These are phyloP conservation scores for Coemansia sp. DNA, from an alignment of 192 early-diverging fungal genomes.

Conservation along the genomic window DNA sequence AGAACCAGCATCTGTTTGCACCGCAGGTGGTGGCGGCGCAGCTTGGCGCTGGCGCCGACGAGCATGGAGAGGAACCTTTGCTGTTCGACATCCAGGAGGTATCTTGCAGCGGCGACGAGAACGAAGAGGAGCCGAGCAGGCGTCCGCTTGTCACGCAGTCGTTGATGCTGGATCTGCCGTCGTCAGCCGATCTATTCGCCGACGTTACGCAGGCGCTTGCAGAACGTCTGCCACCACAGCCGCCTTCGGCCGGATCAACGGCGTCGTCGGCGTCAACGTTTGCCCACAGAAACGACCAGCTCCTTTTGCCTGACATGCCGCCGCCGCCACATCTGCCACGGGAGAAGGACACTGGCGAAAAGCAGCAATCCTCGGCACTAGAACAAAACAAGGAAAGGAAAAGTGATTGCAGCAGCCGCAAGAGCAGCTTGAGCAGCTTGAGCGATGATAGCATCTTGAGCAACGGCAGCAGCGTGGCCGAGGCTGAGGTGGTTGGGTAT, in stretches of 20 bases:
- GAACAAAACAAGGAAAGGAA: background rate
- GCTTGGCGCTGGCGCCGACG: background rate
- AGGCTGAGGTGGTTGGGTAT: background rate
- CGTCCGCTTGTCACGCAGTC: constrained; percentile 16
- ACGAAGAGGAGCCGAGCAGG: background rate
- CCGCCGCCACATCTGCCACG: background rate
- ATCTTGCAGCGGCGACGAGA: background rate
- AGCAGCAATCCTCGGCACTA: background rate
- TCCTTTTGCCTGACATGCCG: constrained; percentile 14
- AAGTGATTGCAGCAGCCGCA: background rate
- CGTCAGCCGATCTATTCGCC: constrained; percentile 35
- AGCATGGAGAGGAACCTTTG: constrained; percentile 2
- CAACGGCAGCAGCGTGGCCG: constrained; percentile 4
- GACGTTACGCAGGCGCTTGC: constrained; percentile 49
- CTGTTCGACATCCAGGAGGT: constrained; percentile 8
- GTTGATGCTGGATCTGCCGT: constrained; percentile 40
- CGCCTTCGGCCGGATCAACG: constrained; percentile 27
- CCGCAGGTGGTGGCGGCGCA: constrained; percentile 15
- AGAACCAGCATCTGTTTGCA: constrained; percentile 51
- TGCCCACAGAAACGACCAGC: constrained; percentile 12
- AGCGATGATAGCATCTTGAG: background rate
- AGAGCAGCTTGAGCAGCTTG: background rate
- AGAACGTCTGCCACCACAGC: constrained; percentile 20
- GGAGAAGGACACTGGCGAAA: background rate
- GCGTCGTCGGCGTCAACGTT: constrained; percentile 26